A percentile compares a stretch with the other conserved stretches of the same genome.
These are phyloP conservation scores for Diphasiastrum complanatum DNA, from an alignment of 83 land plant species.

Conservation along the genomic window DNA sequence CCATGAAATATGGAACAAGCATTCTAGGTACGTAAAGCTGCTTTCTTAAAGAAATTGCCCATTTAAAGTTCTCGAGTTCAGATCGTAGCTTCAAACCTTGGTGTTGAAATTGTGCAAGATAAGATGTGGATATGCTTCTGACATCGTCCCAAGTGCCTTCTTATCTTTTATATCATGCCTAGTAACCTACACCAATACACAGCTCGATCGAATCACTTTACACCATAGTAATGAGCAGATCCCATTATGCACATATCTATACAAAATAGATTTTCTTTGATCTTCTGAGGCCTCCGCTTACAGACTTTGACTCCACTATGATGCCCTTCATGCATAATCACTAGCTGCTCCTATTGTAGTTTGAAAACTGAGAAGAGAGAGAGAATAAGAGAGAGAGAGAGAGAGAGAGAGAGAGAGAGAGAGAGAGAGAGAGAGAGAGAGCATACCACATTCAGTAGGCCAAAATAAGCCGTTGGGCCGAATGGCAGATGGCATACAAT, in stretches of 20 bases:
- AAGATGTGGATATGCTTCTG: slow-evolving; percentile 93
- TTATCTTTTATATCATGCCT: slow-evolving; percentile 99
- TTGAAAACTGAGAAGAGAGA: neutral
- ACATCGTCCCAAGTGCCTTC: slow-evolving; percentile 80
- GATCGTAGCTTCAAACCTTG: slow-evolving; percentile 42
- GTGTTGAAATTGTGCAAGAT: slow-evolving; percentile 74
- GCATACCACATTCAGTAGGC: slow-evolving; percentile 90
- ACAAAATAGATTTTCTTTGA: too few species aligned
- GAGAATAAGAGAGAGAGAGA: slow-evolving; percentile 8
- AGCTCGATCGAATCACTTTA: neutral
- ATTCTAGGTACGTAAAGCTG: neutral
- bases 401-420: slow-evolving; percentile 3
- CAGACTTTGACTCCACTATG: too few species aligned
- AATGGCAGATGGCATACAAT: slow-evolving; percentile 90
- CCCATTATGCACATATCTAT: too few species aligned
- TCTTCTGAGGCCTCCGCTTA: too few species aligned
- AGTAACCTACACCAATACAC: slow-evolving; percentile 49
- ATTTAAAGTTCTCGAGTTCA: neutral
- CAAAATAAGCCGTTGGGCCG: slow-evolving; percentile 97
- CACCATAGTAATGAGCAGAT: too few species aligned
- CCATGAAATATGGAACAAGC: neutral
- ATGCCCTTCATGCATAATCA: neutral
- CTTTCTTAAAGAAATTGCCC: neutral
- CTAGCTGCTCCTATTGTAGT: neutral
- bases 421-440: neutral